Base-by-base conservation (phyloP, 2,329 filamentous ascomycete species). In the Hypoxylon sp. region DNA sequence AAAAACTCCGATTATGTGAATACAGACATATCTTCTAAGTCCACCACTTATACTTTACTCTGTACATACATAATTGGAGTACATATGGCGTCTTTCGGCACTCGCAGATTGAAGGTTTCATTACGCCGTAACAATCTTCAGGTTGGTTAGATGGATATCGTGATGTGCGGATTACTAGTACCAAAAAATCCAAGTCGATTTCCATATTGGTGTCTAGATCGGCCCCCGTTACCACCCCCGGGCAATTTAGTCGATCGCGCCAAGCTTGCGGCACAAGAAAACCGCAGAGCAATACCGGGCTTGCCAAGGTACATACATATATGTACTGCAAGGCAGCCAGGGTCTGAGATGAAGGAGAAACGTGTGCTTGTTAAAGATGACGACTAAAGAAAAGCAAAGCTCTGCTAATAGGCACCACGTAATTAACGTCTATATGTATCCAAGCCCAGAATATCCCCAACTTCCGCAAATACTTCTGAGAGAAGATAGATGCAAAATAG, bases 191-290 rank as follows among this genome's bases (percentile, higher is more conserved):
- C 39, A 67, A 37, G 60, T 61, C 31, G 54, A 59, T 57, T 66
- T 69, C 66, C 65, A 47, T 26, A 65, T 71, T 70, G 57, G 56
- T 60, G 52, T 55, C 44, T 57, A 65, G 69, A 69, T 67, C 60
- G 58, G 33, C 66, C 54, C 65, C 58, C 51, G 57, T 65, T 54
- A 53, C 60, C 57, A 56, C 61, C 61, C 63, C 63, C 55, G 51
- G 56, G 60, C 60, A 62, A 54, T 59, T 64, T 62, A 42, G 68
- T 64, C 56, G 66, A 69, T 71, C 66, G 55, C 47, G 66, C 69
- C 66, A 71, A 71, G 69, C 56, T 57, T 67, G 60, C 69, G 63
- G 66, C 66, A 67, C 57, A 69, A 69, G 53, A 67, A 57, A 57
- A 60, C 66, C 44, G 47, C 52, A 69, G 48, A 46, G 37, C 63